These are phyloP conservation scores for Kandelia obovata DNA, from an alignment of 345 rosid species.

Conservation along the genomic window DNA sequence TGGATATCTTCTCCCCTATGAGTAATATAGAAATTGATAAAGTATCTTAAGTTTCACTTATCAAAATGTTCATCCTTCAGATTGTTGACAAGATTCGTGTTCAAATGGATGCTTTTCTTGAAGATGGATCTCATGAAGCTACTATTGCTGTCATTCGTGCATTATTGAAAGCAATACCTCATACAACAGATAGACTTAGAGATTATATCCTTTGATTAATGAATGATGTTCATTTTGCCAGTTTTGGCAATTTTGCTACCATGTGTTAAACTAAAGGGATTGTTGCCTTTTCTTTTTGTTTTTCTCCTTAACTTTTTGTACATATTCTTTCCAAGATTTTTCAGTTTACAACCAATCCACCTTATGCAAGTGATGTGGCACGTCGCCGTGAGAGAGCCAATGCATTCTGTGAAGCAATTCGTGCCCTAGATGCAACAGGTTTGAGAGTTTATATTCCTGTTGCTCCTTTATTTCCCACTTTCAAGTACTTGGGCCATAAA, in stretches of 20 bases:
- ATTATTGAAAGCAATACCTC: constrained; percentile 78
- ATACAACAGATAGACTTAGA: constrained; percentile 82
- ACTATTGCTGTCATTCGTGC: constrained; percentile 87
- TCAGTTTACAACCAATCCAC: constrained; percentile 62
- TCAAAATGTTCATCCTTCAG: constrained; percentile 39
- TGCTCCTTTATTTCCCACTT: background rate
- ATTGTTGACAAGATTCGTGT: constrained; percentile 94
- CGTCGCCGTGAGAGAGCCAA: constrained; percentile 83
- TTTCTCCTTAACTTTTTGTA: constrained; percentile 39
- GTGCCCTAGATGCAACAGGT: constrained; percentile 98
- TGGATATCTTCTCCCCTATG: background rate
- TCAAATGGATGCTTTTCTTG: constrained; percentile 99
- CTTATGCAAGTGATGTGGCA: constrained; percentile 55
- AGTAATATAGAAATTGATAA: background rate
- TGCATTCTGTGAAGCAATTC: constrained; percentile 86
- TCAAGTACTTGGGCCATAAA: background rate
- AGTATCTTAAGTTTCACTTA: constrained; percentile 12
- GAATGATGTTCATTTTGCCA: background rate
- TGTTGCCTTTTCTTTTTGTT: constrained; percentile 16
- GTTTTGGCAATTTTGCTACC: constrained; percentile 4
- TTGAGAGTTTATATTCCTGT: constrained; percentile 4
- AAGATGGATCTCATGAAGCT: constrained; percentile 98
- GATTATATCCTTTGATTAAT: constrained; percentile 66
- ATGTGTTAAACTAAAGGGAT: background rate
- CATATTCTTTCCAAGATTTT: constrained; percentile 87